Percentiles rank a stretch among this genome's conserved stretches.
Evolutionary conservation across 179 eudicot species (phyloP).

Genomic region (Amaranthus tricolor): DNA sequence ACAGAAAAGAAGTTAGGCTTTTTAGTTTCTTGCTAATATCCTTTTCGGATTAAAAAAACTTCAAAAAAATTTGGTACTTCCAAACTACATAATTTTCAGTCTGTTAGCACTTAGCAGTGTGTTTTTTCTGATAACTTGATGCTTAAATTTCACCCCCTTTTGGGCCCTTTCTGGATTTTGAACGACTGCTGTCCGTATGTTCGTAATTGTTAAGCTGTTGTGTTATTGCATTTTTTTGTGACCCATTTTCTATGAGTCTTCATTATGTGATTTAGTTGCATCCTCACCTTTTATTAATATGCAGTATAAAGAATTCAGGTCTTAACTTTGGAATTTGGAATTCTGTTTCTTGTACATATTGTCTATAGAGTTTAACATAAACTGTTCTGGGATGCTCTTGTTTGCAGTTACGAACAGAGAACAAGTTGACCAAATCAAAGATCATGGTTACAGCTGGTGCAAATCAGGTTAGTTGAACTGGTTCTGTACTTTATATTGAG

Average conservation of each 20-base stretch:
- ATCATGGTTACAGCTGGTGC: conserved; percentile 99
- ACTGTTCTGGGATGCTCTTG: conserved; percentile 12
- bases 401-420: conserved; percentile 69
- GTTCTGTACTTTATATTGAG: not conserved
- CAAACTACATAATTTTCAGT: not conserved
- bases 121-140: not conserved
- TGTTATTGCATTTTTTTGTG: conserved; percentile 7
- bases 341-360: not conserved
- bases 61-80: not conserved
- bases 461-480: conserved; percentile 64
- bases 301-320: not conserved
- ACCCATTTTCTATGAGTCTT: not conserved
- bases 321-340: not conserved
- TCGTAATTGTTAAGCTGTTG: not conserved
- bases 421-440: conserved; percentile 70
- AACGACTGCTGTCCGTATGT: not conserved
- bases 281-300: not conserved
- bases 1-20: not conserved
- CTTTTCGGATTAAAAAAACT: not conserved
- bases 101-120: not conserved
- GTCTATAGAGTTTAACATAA: not conserved
- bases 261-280: not conserved
- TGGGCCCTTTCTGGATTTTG: not conserved
- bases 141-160: not conserved
- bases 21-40: not conserved